Evolutionary conservation across 2,329 filamentous ascomycete species (phyloP), one percentile per base, ranked within the genome.

Genomic region (Trichoderma arundinaceum): DNA sequence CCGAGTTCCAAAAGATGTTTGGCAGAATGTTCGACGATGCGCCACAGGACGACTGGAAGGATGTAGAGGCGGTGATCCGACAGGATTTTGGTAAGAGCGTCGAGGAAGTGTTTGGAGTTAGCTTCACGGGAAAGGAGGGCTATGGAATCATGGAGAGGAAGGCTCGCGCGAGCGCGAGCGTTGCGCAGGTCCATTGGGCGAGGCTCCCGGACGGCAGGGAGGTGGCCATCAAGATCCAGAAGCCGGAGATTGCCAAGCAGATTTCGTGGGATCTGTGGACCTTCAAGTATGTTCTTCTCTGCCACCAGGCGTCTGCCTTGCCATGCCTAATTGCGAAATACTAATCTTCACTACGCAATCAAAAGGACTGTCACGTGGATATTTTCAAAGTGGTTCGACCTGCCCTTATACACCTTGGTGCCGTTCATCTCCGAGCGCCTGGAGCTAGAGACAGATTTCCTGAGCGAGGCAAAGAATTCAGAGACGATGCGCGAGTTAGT

Each of bases 121-220:
- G 90, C 72, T 96, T 97, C 75, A 82, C 82, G 0, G 87, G 90
- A 2, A 87, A 88, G 81, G 80, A 92, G 79, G 77, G 91, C 81
- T 75, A 87, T 82, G 82, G 90, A 72, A 63, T 88, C 69, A 86
- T 88, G 82, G 86, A 88, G 77, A 79, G 83, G 46, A 82, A 79
- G 64, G 86, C 86, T 7, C 76, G 90, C 67, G 91, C 90, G 0
- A 94, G 91, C 74, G 95, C 95, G 2, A 96, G 92, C 76, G 94
- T 99, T 8, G 95, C 95, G 1, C 95, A 98, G 79, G 95, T 99
- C 1, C 95, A 98, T 76, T 97, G 94, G 93, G 95, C 95, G 7
- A 83, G 90, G 67, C 77, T 98, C 65, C 79, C 87, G 3, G 94
- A 98, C 79, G 95, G 95, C 0, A 84, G 92, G 54, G 94, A 97